Evolutionary conservation across 2,329 filamentous ascomycete genomes (phyloP).

Genomic region (Mycogone perniciosa): DNA sequence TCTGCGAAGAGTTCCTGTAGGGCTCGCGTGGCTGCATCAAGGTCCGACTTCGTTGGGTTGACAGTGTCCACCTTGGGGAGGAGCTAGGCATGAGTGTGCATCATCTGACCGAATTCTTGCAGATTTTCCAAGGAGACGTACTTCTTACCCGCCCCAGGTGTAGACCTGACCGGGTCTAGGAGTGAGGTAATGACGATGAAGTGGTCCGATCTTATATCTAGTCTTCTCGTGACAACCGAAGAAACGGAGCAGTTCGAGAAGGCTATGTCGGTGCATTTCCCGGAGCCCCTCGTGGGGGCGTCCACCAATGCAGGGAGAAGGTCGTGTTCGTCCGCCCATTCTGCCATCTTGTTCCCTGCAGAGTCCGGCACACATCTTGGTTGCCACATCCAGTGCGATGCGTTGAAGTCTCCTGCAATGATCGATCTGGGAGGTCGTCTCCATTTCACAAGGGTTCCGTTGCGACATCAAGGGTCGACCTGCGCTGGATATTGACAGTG

Average conservation of each 20-base stretch:
- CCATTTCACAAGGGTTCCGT: background rate
- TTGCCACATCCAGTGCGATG: background rate
- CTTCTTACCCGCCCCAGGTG: background rate
- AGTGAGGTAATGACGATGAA: conserved; percentile 10
- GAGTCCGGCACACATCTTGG: too few species aligned
- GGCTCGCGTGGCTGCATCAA: too few species aligned
- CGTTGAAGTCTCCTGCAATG: background rate
- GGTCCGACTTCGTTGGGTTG: too few species aligned
- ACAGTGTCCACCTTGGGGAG: too few species aligned
- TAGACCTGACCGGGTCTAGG: background rate
- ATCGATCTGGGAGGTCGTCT: background rate
- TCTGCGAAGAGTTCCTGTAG: too few species aligned
- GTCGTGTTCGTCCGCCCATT: background rate
- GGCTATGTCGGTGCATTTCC: conserved; percentile 8
- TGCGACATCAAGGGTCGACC: background rate
- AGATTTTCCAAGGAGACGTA: background rate
- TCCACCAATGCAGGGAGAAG: background rate
- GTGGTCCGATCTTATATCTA: conserved; percentile 13
- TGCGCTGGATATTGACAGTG: background rate
- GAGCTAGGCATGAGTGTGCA: too few species aligned
- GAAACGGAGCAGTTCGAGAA: conserved; percentile 10
- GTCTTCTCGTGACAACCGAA: conserved; percentile 9
- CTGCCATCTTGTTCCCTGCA: background rate
- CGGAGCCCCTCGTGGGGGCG: background rate
- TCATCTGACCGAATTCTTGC: too few species aligned